Evolutionary conservation across 2,329 filamentous ascomycete genomes (phyloP), one percentile per base, ranked within the genome.

Genomic region (Fusarium verrucosum): DNA sequence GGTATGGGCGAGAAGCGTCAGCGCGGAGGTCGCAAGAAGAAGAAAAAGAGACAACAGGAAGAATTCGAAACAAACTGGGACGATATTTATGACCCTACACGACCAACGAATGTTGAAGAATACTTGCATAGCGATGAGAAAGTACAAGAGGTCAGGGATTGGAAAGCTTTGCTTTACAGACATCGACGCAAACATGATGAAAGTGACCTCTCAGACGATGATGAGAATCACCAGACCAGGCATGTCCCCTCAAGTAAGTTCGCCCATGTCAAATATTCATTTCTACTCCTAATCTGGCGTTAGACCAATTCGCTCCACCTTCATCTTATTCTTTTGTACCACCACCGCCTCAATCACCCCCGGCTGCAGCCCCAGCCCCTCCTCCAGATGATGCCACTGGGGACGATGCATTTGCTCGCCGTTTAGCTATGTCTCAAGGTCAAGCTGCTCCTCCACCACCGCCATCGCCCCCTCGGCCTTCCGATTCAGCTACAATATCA

Each of bases 41-140:
- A 91, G 82, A 89, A 86, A 70, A 84, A 87, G 59, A 83, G 85
- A 65, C 81, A 86, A 7, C 38, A 81, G 82, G 42, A 76, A 13
- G 59, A 83, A 26, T 79, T 83, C 47, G 84, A 87, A 74, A 87
- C 85, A n/a, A 89, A 96, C 73, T 97, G 93, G 93, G 91, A 96
- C 74, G 92, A 96, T 74, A 86, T 95, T 22, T 97, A 97, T 75
- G 94, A 97, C 72, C 92, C 92, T 1, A 82, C 89, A 11, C 82
- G 91, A 35, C 93, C 94, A 10, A 96, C 92, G 36, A 93, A 89
- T 67, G 91, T 94, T 45, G 90, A 94, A 52, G 91, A 94, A 72
- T 97, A 95, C 74, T 85, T 91, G 58, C 83, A 88, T 59, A 95
- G 92, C 72, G 92, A 96, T 57, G 93, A 96, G 78, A 90, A 92